Conservation (phyloP, 805 yeast species). For the Kodamaea neixiangensis region DNA sequence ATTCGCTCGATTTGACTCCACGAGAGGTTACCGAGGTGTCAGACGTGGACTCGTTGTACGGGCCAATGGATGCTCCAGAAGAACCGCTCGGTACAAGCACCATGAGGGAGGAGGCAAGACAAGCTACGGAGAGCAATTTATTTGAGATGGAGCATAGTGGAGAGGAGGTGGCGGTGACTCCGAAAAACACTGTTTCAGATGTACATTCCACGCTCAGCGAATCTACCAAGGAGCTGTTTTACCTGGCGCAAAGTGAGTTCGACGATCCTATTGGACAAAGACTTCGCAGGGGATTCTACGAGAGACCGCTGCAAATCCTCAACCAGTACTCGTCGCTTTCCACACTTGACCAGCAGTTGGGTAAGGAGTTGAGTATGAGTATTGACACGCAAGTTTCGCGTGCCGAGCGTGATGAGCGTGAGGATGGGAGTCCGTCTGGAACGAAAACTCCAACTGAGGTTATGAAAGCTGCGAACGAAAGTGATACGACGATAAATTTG, state of each 20-base stretch:
- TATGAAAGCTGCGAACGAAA: background rate
- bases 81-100: background rate
- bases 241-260: slow-evolving; percentile 15
- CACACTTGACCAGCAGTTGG: slow-evolving; percentile 5
- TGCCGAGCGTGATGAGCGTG: too few species aligned
- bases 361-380: slow-evolving; percentile 19
- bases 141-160: slow-evolving; percentile 1
- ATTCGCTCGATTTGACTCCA: background rate
- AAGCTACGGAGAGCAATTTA: background rate
- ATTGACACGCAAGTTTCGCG: slow-evolving; percentile 15
- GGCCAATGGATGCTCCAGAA: background rate
- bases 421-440: background rate
- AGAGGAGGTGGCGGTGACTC: background rate
- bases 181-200: background rate
- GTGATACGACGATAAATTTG: background rate
- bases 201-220: background rate
- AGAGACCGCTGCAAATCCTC: slow-evolving; percentile 29
- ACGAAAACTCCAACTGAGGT: background rate
- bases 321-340: slow-evolving; percentile 18
- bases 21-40: background rate
- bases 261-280: slow-evolving; percentile 4
- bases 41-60: slow-evolving; percentile 2
- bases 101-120: background rate
- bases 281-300: slow-evolving; percentile 14
- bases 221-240: slow-evolving; percentile 7